Evolutionary conservation across 2,329 filamentous ascomycete species (phyloP), one percentile per base, ranked within the genome.

Genomic region (Fusarium acutatum): DNA sequence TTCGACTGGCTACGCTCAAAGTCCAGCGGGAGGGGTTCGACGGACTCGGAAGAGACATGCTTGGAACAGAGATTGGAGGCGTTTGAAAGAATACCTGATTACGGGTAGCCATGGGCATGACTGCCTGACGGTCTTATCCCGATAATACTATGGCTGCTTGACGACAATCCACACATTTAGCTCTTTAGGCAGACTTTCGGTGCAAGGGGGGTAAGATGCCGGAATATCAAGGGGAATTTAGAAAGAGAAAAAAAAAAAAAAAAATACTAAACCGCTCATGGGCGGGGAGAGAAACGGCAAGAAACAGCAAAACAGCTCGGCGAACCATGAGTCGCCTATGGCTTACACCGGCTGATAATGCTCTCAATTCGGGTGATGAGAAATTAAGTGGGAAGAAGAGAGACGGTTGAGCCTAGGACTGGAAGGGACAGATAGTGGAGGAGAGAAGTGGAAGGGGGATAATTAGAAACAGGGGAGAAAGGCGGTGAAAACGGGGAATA

Each of bases 21-120:
- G 89, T 94, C 47, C 84, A 88, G 71, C 88, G 87, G 71, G 90
- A 93, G 74, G 92, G 92, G 10, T 94, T 94, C 79, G 80, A 80
- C 62, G 85, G 86, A 35, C 82, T 92, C 73, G 85, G 78, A 56
- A 69, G 69, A 73, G 77, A 80, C 69, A 77, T 79, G 60, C 54
- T 71, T 58, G 60, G 71, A 62, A 67, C 46, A 61, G 60, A 67
- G 63, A 64, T 66, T 68, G 74, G 65, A 61, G 49, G 40, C 52
- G 59, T 52, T 52, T 64, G 67, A 71, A 57, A 60, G 59, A 53
- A n/a, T 14, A 54, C 10, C 65, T 63, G 62, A 50, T 58, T 63
- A 56, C 32, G 37, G 44, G 40, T 37, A 57, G 65, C 60, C 50
- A 47, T 64, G 46, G 34, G 32, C 35, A 46, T 56, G 59, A 65